Base-by-base conservation (phyloP, 805 yeast species). In the Saccharomyces eubayanus region DNA sequence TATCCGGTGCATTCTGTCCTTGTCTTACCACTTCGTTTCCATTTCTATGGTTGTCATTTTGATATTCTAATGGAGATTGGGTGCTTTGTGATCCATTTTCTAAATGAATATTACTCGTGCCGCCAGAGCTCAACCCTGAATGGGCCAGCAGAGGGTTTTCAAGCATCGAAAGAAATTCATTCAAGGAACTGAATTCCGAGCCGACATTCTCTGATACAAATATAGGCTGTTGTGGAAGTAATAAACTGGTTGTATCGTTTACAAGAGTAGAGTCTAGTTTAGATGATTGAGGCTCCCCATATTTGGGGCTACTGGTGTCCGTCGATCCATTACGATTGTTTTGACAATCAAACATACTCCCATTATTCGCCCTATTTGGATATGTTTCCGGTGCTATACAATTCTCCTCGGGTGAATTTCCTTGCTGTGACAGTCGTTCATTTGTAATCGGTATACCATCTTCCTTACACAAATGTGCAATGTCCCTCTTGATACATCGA, bases 141-240 rank as follows among this genome's bases (percentile, higher is more conserved):
- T 36, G 43, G 16, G 24, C 16, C 70, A 52, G 75, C 76, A 60
- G 75, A 0, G 91, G 87, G 64, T 90, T 96, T 62, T 91, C 97
- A 48, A 91, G 80, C 88, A 91, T 88, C 1, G 91, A 83, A 51
- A 91, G 72, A 62, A 91, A 91, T 65, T 91, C 97, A 55, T 89
- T 89, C 59, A 91, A 74, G 0, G 96, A 89, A 57, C 89, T 83
- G 65, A 91, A 90, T 70, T 91, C 97, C 21, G 94, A 84, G 1
- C 96, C 96, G 0, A 94, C 96, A 66, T 90, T 95, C 62, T 90
- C 96, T 0, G 96, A 87, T 58, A 82, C 85, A 72, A 90, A 90
- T 54, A 86, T 81, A 0, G 96, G 94, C 57, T 83, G 87, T 55
- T 83, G 88, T 65, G 67, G 57, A 11, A 65, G 40, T n/a, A 62